Evolutionary conservation across 2,329 filamentous ascomycete species (phyloP).

Genomic region (Biscogniauxia marginata): DNA sequence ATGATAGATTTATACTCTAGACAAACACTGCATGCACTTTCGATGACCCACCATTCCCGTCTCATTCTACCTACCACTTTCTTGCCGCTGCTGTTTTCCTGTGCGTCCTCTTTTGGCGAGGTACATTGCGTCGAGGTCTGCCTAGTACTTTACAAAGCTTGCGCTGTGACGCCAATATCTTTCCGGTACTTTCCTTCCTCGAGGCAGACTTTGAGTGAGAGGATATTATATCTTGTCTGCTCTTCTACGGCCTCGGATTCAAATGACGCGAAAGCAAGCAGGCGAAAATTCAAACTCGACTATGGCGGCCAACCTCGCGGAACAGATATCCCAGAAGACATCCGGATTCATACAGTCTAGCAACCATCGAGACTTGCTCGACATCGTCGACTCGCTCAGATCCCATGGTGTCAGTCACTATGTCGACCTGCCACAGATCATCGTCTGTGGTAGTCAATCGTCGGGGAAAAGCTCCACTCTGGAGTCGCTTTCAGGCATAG

Average conservation of each 20-base stretch:
- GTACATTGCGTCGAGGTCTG: too few relatives aligned
- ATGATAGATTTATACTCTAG: too few relatives aligned
- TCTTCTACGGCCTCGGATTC: not conserved
- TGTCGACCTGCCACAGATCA: conserved; percentile 43
- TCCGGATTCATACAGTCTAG: conserved; percentile 31
- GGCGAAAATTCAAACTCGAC: conserved; percentile 11
- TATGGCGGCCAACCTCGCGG: conserved; percentile 18
- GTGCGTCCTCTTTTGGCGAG: too few relatives aligned
- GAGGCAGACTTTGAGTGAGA: too few relatives aligned
- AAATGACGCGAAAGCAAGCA: conserved; percentile 11
- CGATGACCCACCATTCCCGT: too few relatives aligned
- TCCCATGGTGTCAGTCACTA: conserved; percentile 34
- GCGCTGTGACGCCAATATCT: too few relatives aligned
- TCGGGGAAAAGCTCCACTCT: conserved; percentile 63
- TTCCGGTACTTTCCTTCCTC: not conserved
- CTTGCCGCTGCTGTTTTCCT: too few relatives aligned
- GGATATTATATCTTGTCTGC: not conserved
- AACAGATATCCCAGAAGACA: conserved; percentile 23
- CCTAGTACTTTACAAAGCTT: too few relatives aligned
- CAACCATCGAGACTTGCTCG: conserved; percentile 27
- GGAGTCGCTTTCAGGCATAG: conserved; percentile 59
- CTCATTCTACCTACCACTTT: too few relatives aligned
- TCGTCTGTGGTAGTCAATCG: conserved; percentile 60
- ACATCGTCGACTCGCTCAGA: conserved; percentile 38
- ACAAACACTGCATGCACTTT: too few relatives aligned